Evolutionary conservation across 345 rosid species (phyloP), one percentile per base, ranked within the genome.

Genomic region (Jatropha curcas): DNA sequence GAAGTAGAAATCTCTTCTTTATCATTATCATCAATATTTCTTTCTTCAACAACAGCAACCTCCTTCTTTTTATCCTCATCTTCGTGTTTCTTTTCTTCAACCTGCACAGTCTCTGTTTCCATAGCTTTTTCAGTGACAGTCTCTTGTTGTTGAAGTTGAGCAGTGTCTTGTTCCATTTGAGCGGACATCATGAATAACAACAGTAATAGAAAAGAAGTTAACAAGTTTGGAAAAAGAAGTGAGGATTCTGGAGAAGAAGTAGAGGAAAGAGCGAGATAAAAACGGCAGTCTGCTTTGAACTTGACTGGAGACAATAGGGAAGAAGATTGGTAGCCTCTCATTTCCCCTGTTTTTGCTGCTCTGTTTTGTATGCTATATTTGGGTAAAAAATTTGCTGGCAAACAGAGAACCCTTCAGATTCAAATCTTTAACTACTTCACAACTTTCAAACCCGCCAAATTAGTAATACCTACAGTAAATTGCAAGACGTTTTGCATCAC

Each of bases 261-360:
- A 4, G 5, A 70, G 19, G 27, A 27, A 57, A 45, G 37, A 11
- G 1, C 8, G 9, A 30, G 28, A 59, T 20, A 43, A 58, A 31
- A 62, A 48, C 17, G 60, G 57, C 16, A n/a, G 34, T 48, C 34
- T 50, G 60, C n/a, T 50, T 71, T 48, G 68, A 71, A 50, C 17
- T 61, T 20, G 68, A 35, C 8, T 31, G 50, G 41, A 61, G 60
- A 61, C 11, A 33, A 16, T 8, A 43, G 19, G 33, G 37, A 46
- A 43, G 35, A 60, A 43, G 35, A 41, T 33, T 57, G 28, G 5
- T 41, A 45, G 58, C 74, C 74, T 27, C 45, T 58, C 10, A 24
- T 56, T n/a, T 65, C 45, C 71, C 70, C 31, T 56, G 45, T 63
- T 63, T 41, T 64, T 72, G 7, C 76, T 72, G 43, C 76, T 37